phyloP scores from a whole-genome alignment of 192 early-diverging fungal species.

The Linnemannia zychae region DNA sequence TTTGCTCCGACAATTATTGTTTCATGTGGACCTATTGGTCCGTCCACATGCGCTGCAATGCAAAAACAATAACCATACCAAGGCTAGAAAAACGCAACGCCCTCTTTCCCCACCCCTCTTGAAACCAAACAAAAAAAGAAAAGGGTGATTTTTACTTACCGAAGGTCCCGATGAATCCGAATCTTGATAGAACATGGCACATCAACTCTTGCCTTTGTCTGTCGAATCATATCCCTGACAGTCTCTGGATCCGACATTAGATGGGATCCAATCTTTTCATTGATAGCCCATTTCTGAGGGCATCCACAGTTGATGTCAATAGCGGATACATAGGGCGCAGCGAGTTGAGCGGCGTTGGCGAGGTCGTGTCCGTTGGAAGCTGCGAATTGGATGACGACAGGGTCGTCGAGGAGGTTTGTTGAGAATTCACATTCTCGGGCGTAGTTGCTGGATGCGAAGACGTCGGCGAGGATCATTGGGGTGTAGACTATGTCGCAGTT shows the following conservation, averaged over 20 bases:
- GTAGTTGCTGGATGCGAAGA: conserved; percentile 87
- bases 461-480: conserved; percentile 96
- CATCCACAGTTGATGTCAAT: conserved; percentile 95
- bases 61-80: too few species aligned
- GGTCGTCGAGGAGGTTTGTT: conserved; percentile 84
- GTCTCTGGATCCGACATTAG: conserved; percentile 91
- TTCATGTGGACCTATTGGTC: not conserved
- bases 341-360: conserved; percentile 87
- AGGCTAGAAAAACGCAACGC: too few species aligned
- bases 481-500: conserved; percentile 92
- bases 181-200: conserved; percentile 92
- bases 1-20: not conserved
- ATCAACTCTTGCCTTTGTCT: conserved; percentile 73
- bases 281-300: conserved; percentile 95
- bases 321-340: conserved; percentile 80
- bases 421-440: conserved; percentile 87
- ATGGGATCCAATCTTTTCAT: conserved; percentile 88
- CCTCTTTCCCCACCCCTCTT: too few species aligned
- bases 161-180: conserved; percentile 81
- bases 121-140: not conserved
- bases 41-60: too few species aligned
- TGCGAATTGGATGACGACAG: conserved; percentile 96
- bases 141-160: conserved; percentile 48
- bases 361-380: conserved; percentile 84
- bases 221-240: conserved; percentile 92